Evolutionary conservation across 805 yeast genomes (phyloP), one percentile per base, ranked within the genome.

Genomic region (Starmerella bombicola): DNA sequence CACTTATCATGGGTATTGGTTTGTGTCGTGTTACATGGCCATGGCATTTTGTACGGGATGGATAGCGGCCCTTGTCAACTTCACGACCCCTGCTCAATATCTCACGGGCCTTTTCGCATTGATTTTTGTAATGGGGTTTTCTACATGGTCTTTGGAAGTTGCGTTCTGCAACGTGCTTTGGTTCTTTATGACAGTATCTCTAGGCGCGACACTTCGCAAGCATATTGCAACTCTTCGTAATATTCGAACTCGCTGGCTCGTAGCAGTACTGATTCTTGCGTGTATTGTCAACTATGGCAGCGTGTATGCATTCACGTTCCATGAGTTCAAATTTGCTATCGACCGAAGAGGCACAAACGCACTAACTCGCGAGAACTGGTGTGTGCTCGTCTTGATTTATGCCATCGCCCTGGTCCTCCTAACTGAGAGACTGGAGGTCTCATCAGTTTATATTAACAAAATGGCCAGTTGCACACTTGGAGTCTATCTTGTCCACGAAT

Each of bases 401-500:
- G 45, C 38, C 6, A 9, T 42, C 4, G 16, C 21, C 16, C 22
- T 45, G 4, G 13, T 42, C 13, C 25, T 45, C 23, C 37, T 45
- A 3, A 30, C 35, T 4, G 17, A 13, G 23, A 19, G 48, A 2
- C 12, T 20, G 35, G 22, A 17, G 5, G 10, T 42, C 26, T 15
- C 20, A 4, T 38, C 41, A 10, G 24, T 30, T 9, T 2, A 21
- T 5, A 25, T 45, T 18, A 45, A 45, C 35, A 7, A n/a, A 10
- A 5, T 36, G 3, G 42, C 48, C 8, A 33, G 37, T 15, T 30
- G 25, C 4, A 17, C 48, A 2, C 25, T 45, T 3, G 48, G 48
- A 3, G 48, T 45, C 10, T 45, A 45, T 26, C 43, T 45, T 17
- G 32, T 32, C 19, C 48, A 45, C 32, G 48, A 45, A 37, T 35